A percentile compares a stretch with the other conserved stretches of the same genome.
Conservation (phyloP, 192 early-diverging fungal genomes). For the Linnemannia hyalina region DNA sequence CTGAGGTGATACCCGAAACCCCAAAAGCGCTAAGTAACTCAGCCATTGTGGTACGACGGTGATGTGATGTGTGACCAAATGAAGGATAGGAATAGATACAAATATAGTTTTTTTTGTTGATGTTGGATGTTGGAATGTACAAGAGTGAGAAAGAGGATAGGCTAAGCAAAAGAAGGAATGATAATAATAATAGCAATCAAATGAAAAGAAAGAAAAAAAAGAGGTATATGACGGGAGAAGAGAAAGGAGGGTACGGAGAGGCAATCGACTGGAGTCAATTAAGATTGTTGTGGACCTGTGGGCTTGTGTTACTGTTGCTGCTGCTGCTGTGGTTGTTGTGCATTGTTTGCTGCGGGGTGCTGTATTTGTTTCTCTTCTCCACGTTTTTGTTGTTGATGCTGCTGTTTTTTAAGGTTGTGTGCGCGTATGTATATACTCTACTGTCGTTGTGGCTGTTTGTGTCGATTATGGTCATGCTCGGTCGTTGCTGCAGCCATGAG, state of each 20-base stretch:
- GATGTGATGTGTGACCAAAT: background rate
- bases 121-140: conserved; percentile 1
- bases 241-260: background rate
- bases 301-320: background rate
- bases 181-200: background rate
- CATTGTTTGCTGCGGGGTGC: background rate
- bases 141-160: background rate
- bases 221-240: background rate
- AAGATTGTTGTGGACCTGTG: background rate
- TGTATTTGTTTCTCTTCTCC: background rate
- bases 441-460: background rate
- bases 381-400: background rate
- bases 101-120: conserved; percentile 11
- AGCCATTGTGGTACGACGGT: conserved; percentile 10
- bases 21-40: conserved; percentile 25
- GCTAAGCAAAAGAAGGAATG: background rate
- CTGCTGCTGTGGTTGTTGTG: background rate
- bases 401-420: too few relatives aligned
- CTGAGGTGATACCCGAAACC: conserved; percentile 29
- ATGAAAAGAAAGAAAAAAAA: background rate
- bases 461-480: background rate
- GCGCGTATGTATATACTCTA: background rate
- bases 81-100: background rate
- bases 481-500: background rate
- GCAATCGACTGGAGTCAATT: background rate